Conservation (phyloP, 805 yeast genomes). For the Schizosaccharomyces lindneri region DNA sequence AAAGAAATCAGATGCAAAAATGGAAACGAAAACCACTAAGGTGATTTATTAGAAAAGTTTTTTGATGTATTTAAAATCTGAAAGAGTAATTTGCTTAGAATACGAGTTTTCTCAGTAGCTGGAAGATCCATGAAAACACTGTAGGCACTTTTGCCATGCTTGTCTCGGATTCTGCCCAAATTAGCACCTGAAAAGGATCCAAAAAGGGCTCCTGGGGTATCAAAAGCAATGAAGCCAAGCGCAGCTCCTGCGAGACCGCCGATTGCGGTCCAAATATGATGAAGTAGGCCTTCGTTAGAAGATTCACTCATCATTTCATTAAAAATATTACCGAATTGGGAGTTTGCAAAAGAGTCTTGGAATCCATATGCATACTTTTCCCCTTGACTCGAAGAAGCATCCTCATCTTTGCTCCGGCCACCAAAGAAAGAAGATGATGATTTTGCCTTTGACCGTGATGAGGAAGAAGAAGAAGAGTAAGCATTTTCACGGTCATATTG, state of each 20-base stretch:
- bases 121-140: conserved; percentile 8
- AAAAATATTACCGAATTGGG: conserved; percentile 9
- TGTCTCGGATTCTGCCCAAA: conserved; percentile 9
- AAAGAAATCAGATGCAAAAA: too few species aligned
- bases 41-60: background rate
- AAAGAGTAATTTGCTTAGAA: background rate
- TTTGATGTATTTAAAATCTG: background rate
- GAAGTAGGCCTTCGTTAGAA: conserved; percentile 3
- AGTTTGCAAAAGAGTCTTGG: background rate
- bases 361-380: conserved; percentile 4
- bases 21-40: too few species aligned
- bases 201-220: conserved; percentile 10
- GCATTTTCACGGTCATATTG: conserved; percentile 7
- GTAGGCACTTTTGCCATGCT: conserved; percentile 8
- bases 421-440: background rate
- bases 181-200: conserved; percentile 9
- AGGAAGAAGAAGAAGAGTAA: conserved; percentile 2
- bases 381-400: conserved; percentile 4
- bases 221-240: conserved; percentile 10
- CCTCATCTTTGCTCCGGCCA: too few species aligned
- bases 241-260: conserved; percentile 8
- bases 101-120: background rate
- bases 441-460: conserved; percentile 5
- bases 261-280: background rate
- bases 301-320: conserved; percentile 9